Conservation (phyloP, 2,329 filamentous ascomycete genomes). For the Chalaropsis thielavioides region DNA sequence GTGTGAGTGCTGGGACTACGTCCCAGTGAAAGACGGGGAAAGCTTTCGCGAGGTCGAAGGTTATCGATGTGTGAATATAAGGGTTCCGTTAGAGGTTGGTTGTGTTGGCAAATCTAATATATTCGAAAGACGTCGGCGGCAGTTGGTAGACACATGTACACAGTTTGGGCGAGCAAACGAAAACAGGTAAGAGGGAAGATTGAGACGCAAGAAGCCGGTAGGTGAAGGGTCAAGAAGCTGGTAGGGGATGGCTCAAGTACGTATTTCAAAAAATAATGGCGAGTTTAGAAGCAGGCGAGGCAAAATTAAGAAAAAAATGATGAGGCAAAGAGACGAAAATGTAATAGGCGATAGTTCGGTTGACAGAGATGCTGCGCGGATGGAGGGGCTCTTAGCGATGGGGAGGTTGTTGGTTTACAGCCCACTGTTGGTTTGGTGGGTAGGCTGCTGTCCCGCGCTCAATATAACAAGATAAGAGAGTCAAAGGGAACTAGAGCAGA, state of each 20-base stretch:
- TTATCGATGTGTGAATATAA: background rate
- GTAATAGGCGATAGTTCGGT: background rate
- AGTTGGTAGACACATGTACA: slow-evolving; percentile 29
- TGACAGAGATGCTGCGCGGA: background rate
- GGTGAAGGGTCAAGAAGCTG: background rate
- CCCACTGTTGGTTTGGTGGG: background rate
- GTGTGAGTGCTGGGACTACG: slow-evolving; percentile 6
- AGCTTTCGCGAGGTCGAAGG: background rate
- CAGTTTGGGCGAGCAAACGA: slow-evolving; percentile 12
- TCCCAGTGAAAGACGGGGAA: background rate
- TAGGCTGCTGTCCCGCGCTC: background rate
- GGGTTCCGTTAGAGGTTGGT: slow-evolving; percentile 1
- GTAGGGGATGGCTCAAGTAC: background rate
- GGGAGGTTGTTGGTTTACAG: background rate
- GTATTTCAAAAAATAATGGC: too few relatives aligned
- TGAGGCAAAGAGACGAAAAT: background rate
- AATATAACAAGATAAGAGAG: slow-evolving; percentile 5
- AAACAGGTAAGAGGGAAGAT: background rate
- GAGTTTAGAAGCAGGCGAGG: background rate
- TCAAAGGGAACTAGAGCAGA: background rate
- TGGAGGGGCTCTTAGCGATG: background rate
- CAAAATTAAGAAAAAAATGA: background rate
- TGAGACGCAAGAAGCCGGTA: background rate
- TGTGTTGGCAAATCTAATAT: slow-evolving; percentile 27
- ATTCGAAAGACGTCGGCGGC: slow-evolving; percentile 26